A percentile compares a stretch with the other conserved stretches of the same genome.
Conservation (phyloP, 495 filamentous ascomycete genomes). For the Bombardia bombarda region DNA sequence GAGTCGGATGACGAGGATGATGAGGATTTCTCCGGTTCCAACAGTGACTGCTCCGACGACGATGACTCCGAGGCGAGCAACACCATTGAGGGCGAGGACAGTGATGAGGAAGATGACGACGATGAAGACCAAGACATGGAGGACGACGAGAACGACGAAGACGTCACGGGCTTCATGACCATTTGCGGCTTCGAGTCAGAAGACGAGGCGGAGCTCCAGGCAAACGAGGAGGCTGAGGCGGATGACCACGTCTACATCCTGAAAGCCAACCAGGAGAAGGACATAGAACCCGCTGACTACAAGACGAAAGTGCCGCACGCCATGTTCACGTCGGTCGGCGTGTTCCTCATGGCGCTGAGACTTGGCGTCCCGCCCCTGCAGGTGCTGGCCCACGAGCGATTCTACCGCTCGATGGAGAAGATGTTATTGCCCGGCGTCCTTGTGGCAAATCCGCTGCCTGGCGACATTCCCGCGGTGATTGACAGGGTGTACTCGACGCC, state of each 20-base stretch:
- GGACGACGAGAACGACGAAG: neutral
- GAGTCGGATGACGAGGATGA: neutral
- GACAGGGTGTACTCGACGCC: neutral
- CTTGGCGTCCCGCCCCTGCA: neutral
- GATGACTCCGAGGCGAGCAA: neutral
- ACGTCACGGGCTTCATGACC: too few relatives aligned
- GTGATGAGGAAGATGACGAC: neutral
- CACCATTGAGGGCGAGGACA: neutral
- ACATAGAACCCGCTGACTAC: too few relatives aligned
- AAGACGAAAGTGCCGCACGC: neutral
- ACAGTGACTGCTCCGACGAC: neutral
- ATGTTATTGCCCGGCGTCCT: too few relatives aligned
- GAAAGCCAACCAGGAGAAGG: too few relatives aligned
- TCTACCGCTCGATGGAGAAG: neutral
- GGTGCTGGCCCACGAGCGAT: neutral
- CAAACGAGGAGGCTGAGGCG: neutral
- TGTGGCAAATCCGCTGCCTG: neutral
- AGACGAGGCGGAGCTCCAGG: neutral
- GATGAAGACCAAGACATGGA: neutral
- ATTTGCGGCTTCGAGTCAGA: neutral
- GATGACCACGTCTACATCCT: too few relatives aligned
- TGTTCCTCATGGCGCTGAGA: neutral
- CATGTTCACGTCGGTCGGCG: neutral
- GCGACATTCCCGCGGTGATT: neutral
- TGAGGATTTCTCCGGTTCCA: neutral